These are phyloP conservation scores for Lumnitzera littorea DNA, from an alignment of 345 rosid species.

Conservation along the genomic window DNA sequence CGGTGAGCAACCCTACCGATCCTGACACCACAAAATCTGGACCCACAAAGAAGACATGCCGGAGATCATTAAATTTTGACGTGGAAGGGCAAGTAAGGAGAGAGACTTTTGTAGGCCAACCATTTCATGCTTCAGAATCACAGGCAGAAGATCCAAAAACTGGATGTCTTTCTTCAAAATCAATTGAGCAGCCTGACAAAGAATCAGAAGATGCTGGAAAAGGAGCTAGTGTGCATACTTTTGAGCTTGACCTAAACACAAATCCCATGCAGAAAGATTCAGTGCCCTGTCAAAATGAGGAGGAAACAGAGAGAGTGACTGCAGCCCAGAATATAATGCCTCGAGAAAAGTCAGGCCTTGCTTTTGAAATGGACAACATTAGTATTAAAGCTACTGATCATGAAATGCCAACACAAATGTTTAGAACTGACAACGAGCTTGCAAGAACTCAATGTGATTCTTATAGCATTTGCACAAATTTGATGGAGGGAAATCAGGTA, in stretches of 20 bases:
- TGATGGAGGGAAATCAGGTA: too few relatives aligned
- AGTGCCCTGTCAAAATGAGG: background rate
- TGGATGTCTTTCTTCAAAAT: conserved; percentile 7
- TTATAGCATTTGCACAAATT: too few relatives aligned
- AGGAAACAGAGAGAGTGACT: too few relatives aligned
- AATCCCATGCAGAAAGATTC: conserved; percentile 17
- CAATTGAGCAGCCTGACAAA: conserved; percentile 14
- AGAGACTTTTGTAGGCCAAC: conserved; percentile 10
- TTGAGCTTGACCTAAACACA: conserved; percentile 6
- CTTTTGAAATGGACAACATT: too few relatives aligned
- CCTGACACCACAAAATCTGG: conserved; percentile 8
- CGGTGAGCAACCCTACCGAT: conserved; percentile 22
- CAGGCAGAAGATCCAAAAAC: conserved; percentile 10
- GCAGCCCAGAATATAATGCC: too few relatives aligned
- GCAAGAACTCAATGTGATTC: too few relatives aligned
- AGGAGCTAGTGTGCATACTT: conserved; percentile 7
- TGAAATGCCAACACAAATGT: too few relatives aligned
- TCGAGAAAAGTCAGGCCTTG: too few relatives aligned
- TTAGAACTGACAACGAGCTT: too few relatives aligned
- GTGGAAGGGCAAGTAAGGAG: conserved; percentile 14
- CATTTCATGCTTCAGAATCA: conserved; percentile 15
- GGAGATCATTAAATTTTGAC: conserved; percentile 50
- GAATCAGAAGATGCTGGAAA: conserved; percentile 26
- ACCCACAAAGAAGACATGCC: conserved; percentile 38
- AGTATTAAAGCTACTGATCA: too few relatives aligned